phyloP scores from a whole-genome alignment of 768 basidiomycete species.

The Porphyrellus cyaneotinctus region DNA sequence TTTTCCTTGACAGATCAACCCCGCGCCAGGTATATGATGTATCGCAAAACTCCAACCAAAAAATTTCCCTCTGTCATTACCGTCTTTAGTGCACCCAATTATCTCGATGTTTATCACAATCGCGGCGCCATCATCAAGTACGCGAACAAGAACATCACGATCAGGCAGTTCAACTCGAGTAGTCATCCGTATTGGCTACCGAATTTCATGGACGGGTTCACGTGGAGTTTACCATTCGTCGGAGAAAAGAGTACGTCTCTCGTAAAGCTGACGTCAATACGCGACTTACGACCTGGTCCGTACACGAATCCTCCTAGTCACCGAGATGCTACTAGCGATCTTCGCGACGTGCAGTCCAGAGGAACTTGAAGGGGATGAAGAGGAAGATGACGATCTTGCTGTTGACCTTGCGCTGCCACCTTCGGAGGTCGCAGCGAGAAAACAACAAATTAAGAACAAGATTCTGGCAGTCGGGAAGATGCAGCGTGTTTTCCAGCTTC shows the following conservation, averaged over 20 bases:
- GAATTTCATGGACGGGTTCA: slow-evolving; percentile 98
- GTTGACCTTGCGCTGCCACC: slow-evolving; percentile 33
- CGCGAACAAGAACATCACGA: slow-evolving; percentile 95
- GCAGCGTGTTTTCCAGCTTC: slow-evolving; percentile 84
- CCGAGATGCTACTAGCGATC: slow-evolving; percentile 96
- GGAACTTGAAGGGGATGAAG: slow-evolving; percentile 66
- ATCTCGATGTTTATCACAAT: slow-evolving; percentile 96
- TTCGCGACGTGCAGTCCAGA: slow-evolving; percentile 91
- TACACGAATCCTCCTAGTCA: slow-evolving; percentile 49
- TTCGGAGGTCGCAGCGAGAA: slow-evolving; percentile 47
- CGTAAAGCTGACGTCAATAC: neutral
- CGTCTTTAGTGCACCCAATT: slow-evolving; percentile 97
- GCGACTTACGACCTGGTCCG: neutral
- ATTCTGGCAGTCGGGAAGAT: slow-evolving; percentile 89
- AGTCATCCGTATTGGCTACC: slow-evolving; percentile 94
- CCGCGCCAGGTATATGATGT: slow-evolving; percentile 76
- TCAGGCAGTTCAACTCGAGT: slow-evolving; percentile 78
- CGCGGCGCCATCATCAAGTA: slow-evolving; percentile 97
- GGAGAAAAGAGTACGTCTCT: slow-evolving; percentile 86
- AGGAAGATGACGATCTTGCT: slow-evolving; percentile 27
- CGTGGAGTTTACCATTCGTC: slow-evolving; percentile 97
- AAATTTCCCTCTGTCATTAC: slow-evolving; percentile 98
- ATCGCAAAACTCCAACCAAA: slow-evolving; percentile 89
- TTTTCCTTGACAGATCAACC: neutral
- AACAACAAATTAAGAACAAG: slow-evolving; percentile 87